Evolutionary conservation across 2,329 filamentous ascomycete genomes (phyloP).

Genomic region (Alternaria brassicicola): DNA sequence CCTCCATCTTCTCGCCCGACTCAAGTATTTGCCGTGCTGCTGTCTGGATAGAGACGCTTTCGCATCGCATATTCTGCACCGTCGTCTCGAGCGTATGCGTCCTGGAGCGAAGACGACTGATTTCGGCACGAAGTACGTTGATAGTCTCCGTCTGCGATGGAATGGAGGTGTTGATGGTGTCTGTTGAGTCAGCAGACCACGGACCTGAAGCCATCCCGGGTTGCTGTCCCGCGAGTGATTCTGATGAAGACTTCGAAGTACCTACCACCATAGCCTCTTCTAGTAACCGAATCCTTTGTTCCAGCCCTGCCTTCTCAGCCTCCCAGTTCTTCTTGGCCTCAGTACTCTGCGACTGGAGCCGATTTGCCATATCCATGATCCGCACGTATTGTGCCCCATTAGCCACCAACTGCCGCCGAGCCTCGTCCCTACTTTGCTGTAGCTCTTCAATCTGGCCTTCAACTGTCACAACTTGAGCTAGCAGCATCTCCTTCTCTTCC

Average conservation of each 20-base stretch:
- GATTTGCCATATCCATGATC: slow-evolving; percentile 58
- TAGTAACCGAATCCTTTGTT: slow-evolving; percentile 45
- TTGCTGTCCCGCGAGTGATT: slow-evolving; percentile 1
- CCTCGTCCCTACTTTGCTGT: slow-evolving; percentile 56
- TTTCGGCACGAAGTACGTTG: slow-evolving; percentile 40
- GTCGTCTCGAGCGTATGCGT: slow-evolving; percentile 37
- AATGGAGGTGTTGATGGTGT: neutral
- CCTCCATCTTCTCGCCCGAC: slow-evolving; percentile 35
- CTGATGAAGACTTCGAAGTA: neutral
- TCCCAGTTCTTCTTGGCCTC: slow-evolving; percentile 53
- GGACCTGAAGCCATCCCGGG: neutral
- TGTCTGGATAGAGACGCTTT: slow-evolving; percentile 38
- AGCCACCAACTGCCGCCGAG: slow-evolving; percentile 49
- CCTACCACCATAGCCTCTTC: slow-evolving; percentile 44
- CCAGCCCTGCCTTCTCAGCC: slow-evolving; percentile 47
- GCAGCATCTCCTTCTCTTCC: slow-evolving; percentile 58
- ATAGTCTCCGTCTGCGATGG: slow-evolving; percentile 34
- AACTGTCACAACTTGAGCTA: slow-evolving; percentile 55
- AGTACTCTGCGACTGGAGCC: slow-evolving; percentile 52
- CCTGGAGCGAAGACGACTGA: slow-evolving; percentile 36
- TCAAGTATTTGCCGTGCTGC: slow-evolving; percentile 35
- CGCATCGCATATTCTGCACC: slow-evolving; percentile 34
- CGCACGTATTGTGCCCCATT: slow-evolving; percentile 58
- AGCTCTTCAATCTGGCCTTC: slow-evolving; percentile 58
- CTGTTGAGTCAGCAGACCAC: neutral